A percentile compares a stretch with the other conserved stretches of the same genome.
phyloP scores from a whole-genome alignment of 2,329 filamentous ascomycete genomes.

The Epicoccum sorghinum region DNA sequence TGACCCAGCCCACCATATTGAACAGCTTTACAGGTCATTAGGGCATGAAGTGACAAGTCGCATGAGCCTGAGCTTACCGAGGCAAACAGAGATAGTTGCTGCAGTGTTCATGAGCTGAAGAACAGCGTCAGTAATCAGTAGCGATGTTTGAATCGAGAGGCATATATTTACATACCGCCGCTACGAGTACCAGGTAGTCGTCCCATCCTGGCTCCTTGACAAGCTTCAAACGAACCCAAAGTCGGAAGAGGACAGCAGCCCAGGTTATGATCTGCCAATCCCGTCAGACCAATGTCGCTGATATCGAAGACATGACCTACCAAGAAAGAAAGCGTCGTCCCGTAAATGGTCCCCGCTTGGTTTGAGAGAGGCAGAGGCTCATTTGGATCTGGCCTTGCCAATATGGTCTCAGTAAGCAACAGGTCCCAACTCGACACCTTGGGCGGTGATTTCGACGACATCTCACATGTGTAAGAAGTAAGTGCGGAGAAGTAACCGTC shows the following conservation, averaged over 20 bases:
- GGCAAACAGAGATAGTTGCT: slow-evolving; percentile 31
- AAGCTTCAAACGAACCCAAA: slow-evolving; percentile 36
- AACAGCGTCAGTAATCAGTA: slow-evolving; percentile 1
- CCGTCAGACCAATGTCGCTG: slow-evolving; percentile 10
- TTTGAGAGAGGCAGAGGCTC: slow-evolving; percentile 39
- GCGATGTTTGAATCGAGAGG: too few relatives aligned
- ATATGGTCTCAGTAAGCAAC: slow-evolving; percentile 26
- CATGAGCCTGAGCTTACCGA: slow-evolving; percentile 23
- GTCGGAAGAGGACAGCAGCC: slow-evolving; percentile 35
- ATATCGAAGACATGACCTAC: slow-evolving; percentile 20
- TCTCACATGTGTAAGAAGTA: slow-evolving; percentile 9
- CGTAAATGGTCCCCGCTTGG: slow-evolving; percentile 32
- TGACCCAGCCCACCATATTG: slow-evolving; percentile 41
- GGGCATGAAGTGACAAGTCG: neutral
- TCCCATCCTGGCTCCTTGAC: slow-evolving; percentile 46
- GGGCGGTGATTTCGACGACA: slow-evolving; percentile 10
- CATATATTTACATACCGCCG: slow-evolving; percentile 24
- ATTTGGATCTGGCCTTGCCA: slow-evolving; percentile 32
- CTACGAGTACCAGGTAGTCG: slow-evolving; percentile 40
- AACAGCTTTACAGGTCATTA: slow-evolving; percentile 31
- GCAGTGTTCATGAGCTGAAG: slow-evolving; percentile 33
- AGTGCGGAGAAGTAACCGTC: slow-evolving; percentile 6
- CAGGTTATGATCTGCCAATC: slow-evolving; percentile 31
- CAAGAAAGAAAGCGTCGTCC: slow-evolving; percentile 33
- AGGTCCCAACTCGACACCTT: slow-evolving; percentile 17